Conservation (phyloP, 2,329 filamentous ascomycete genomes). For the Neopestalotiopsis clavispora region DNA sequence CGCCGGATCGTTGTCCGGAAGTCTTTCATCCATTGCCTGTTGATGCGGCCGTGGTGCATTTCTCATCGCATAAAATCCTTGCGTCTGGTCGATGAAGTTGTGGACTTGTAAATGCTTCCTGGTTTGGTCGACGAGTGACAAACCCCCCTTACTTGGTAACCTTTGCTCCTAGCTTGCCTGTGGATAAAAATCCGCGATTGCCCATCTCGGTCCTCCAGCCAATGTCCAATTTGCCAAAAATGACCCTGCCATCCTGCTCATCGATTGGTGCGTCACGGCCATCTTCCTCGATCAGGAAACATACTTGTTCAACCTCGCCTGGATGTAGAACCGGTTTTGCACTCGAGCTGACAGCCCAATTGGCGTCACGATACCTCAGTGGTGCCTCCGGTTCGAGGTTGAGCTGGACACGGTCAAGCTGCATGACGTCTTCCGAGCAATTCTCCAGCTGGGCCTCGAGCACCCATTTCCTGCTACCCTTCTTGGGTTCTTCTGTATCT, state of each 20-base stretch:
- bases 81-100: constrained; percentile 21
- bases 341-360: constrained; percentile 54
- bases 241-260: constrained; percentile 62
- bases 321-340: constrained; percentile 62
- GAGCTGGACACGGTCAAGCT: constrained; percentile 51
- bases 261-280: constrained; percentile 45
- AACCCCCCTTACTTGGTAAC: constrained; percentile 32
- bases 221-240: constrained; percentile 82
- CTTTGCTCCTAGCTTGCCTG: constrained; percentile 75
- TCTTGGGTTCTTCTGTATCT: constrained; percentile 19
- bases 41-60: too few relatives aligned
- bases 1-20: too few relatives aligned
- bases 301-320: constrained; percentile 69
- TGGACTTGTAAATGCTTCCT: not conserved
- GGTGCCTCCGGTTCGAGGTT: constrained; percentile 56
- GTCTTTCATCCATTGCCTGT: too few relatives aligned
- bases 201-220: constrained; percentile 92
- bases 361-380: constrained; percentile 58
- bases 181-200: constrained; percentile 84
- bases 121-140: not conserved
- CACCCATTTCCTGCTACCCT: constrained; percentile 60
- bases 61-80: too few relatives aligned
- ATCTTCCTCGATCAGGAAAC: constrained; percentile 62
- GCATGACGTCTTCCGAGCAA: constrained; percentile 81
- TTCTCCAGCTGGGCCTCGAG: constrained; percentile 97